Evolutionary conservation across 1,284 basidiomycete species (phyloP).

Genomic region (Phylloporus sp.): DNA sequence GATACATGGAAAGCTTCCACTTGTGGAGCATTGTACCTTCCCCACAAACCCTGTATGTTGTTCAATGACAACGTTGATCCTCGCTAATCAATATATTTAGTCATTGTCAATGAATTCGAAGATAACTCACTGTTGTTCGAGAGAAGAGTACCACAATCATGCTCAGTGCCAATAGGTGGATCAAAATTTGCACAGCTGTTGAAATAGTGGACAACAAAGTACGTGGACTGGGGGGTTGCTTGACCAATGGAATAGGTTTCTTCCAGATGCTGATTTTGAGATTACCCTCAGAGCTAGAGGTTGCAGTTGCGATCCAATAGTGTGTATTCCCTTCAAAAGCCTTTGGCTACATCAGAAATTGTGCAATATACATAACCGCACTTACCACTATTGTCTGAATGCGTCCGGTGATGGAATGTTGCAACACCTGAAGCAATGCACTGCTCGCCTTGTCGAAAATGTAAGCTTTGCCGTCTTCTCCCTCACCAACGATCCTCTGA

Average conservation of each 20-base stretch:
- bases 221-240: background rate
- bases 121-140: no score
- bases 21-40: no score
- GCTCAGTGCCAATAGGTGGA: no score
- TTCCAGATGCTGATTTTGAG: background rate
- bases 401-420: background rate
- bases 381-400: background rate
- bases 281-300: background rate
- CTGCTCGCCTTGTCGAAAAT: background rate
- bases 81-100: no score
- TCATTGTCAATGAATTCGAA: no score
- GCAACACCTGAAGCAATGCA: background rate
- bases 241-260: background rate
- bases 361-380: background rate
- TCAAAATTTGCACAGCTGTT: no score
- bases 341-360: background rate
- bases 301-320: background rate
- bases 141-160: no score
- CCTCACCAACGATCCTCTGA: background rate
- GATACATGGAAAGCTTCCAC: no score
- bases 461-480: background rate
- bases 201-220: no score
- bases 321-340: background rate
- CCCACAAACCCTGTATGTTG: no score
- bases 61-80: no score